Evolutionary conservation across 1,139 yeast genomes (phyloP).

Genomic region (Hanseniaspora sp.): DNA sequence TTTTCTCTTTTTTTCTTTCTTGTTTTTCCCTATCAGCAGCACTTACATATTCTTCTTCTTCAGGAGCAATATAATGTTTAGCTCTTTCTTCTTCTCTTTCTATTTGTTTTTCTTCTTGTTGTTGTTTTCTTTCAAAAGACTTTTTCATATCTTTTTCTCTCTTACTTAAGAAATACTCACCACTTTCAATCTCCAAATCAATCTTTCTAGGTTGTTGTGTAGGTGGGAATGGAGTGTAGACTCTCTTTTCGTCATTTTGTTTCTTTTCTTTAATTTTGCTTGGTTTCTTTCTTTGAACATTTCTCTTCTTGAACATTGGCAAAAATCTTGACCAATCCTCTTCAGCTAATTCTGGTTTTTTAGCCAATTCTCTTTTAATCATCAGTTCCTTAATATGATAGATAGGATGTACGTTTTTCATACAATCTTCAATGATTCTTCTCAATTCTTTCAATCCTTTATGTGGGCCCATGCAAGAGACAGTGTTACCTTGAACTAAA

Average conservation of each 20-base stretch:
- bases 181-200: constrained; percentile 94
- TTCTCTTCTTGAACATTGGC: constrained; percentile 93
- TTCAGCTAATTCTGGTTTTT: constrained; percentile 85
- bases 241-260: constrained; percentile 58
- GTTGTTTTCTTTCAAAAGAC: constrained; percentile 64
- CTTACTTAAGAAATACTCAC: constrained; percentile 91
- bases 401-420: constrained; percentile 92
- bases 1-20: constrained; percentile 12
- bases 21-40: constrained; percentile 10
- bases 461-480: constrained; percentile 92
- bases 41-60: constrained; percentile 44
- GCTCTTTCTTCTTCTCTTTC: constrained; percentile 59
- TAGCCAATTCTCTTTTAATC: constrained; percentile 91
- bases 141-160: constrained; percentile 65
- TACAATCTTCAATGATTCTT: constrained; percentile 93
- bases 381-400: constrained; percentile 92
- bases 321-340: constrained; percentile 97
- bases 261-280: constrained; percentile 41
- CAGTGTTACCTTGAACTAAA: constrained; percentile 94
- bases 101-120: constrained; percentile 60
- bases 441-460: constrained; percentile 87
- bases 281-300: constrained; percentile 87
- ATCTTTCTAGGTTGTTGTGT: constrained; percentile 93
- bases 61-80: constrained; percentile 77
- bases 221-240: constrained; percentile 98